These are phyloP conservation scores for Xenosphaeropsis pyriputrescens DNA, from an alignment of 2,329 filamentous ascomycete genomes.

Conservation along the genomic window DNA sequence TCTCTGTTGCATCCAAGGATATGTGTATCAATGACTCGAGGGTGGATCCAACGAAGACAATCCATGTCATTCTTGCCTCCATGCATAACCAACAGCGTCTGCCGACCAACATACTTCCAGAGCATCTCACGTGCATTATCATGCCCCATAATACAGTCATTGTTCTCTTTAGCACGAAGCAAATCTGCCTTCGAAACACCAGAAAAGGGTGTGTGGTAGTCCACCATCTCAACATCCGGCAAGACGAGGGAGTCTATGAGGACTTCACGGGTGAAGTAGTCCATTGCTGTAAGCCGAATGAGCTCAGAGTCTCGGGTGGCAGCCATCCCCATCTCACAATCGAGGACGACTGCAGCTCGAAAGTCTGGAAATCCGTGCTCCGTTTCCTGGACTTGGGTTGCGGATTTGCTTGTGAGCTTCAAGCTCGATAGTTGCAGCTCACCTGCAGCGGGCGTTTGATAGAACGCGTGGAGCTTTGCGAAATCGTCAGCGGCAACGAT, in stretches of 20 bases:
- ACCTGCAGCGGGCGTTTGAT: no score
- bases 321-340: constrained; percentile 39
- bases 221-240: constrained; percentile 27
- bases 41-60: constrained; percentile 32
- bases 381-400: no score
- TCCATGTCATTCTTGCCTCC: constrained; percentile 25
- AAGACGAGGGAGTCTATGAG: constrained; percentile 35
- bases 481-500: no score
- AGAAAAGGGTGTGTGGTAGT: constrained; percentile 34
- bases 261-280: constrained; percentile 31
- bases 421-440: no score
- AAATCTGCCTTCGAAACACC: constrained; percentile 28
- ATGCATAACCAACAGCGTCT: constrained; percentile 34
- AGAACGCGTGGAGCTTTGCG: no score
- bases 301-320: constrained; percentile 29
- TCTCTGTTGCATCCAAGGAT: no score
- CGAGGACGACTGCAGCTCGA: constrained; percentile 25
- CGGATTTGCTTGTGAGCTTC: no score
- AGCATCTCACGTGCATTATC: constrained; percentile 25
- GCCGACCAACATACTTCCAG: constrained; percentile 26
- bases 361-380: no score
- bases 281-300: constrained; percentile 34
- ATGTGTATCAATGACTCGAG: constrained; percentile 30
- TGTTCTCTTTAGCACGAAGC: constrained; percentile 16
- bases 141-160: constrained; percentile 24